A percentile compares a stretch with the other conserved stretches of the same genome.
phyloP scores from a whole-genome alignment of 2,329 filamentous ascomycete genomes.

The Monosporascus sp. region DNA sequence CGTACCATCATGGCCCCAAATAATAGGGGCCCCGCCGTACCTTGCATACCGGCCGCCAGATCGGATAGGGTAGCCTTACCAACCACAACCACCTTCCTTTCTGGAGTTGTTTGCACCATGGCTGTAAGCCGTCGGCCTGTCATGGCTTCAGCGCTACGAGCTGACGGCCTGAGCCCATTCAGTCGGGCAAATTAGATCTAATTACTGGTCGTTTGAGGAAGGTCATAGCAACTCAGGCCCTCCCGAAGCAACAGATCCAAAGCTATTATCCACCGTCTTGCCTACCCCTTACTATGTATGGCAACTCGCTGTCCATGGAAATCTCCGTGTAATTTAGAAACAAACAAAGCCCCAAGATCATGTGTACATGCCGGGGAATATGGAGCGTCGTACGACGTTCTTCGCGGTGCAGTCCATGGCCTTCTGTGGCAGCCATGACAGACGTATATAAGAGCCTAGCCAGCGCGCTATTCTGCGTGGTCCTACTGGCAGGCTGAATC shows the following conservation, averaged over 20 bases:
- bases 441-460: neutral
- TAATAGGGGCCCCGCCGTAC: neutral
- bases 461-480: neutral
- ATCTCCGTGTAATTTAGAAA: too few species aligned
- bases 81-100: neutral
- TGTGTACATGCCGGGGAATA: neutral
- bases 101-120: neutral
- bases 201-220: neutral
- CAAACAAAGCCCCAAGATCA: too few species aligned
- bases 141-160: too few species aligned
- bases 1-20: neutral
- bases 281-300: neutral
- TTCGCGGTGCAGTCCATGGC: neutral
- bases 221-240: neutral
- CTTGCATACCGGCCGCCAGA: neutral
- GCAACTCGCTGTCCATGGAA: too few species aligned
- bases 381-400: neutral
- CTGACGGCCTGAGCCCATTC: too few species aligned
- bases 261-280: neutral
- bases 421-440: neutral
- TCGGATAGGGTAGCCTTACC: neutral
- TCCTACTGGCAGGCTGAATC: neutral
- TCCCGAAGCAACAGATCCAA: neutral
- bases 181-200: too few species aligned
- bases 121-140: neutral